A percentile compares a stretch with the other conserved stretches of the same genome.
phyloP scores from a whole-genome alignment of 129 eudicot species.

The Oenanthe sinensis region DNA sequence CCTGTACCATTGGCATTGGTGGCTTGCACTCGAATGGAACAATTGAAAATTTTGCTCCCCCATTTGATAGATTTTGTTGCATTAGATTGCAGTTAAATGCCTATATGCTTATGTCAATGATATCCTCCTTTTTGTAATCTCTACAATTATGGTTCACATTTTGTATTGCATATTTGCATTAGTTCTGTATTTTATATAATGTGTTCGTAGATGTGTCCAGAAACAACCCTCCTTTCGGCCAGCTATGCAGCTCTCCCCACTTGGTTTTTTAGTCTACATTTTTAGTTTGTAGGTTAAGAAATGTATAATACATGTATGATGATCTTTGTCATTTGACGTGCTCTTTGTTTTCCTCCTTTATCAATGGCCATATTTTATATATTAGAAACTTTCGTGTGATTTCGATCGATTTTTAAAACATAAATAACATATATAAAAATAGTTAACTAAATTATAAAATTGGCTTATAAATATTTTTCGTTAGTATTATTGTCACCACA shows the following conservation, averaged over 20 bases:
- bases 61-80: conserved; percentile 1
- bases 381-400: too few relatives aligned
- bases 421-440: too few relatives aligned
- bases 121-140: neutral
- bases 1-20: neutral
- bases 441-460: too few relatives aligned
- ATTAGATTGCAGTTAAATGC: neutral
- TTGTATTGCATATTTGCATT: neutral
- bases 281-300: too few relatives aligned
- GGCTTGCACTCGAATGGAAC: conserved; percentile 5
- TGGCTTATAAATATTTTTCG: too few relatives aligned
- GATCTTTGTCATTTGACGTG: neutral
- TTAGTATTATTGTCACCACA: too few relatives aligned
- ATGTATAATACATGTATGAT: too few relatives aligned
- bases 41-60: neutral
- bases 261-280: neutral
- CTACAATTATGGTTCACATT: neutral
- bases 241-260: neutral
- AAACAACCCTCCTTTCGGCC: neutral
- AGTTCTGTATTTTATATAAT: neutral
- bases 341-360: neutral
- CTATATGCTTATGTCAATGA: neutral
- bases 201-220: neutral
- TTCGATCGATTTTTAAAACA: too few relatives aligned
- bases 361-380: neutral